phyloP scores from a whole-genome alignment of 805 yeast genomes.

The Torulaspora indica region DNA sequence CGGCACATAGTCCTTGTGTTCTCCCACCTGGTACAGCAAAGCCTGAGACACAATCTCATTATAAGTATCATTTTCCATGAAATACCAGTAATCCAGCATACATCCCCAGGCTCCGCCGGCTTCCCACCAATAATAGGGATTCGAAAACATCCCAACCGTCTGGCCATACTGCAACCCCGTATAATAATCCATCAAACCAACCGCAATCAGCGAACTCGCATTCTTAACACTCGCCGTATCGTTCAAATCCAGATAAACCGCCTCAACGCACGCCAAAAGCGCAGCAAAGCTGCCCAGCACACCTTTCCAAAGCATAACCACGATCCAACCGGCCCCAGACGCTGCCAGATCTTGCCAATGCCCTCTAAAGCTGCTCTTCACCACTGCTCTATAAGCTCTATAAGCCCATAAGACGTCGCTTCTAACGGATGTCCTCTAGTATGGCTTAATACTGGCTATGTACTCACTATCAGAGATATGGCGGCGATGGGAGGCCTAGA shows the following conservation, averaged over 20 bases:
- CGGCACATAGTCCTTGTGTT: conserved; percentile 75
- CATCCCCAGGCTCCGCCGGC: conserved; percentile 96
- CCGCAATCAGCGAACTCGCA: conserved; percentile 57
- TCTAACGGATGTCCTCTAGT: background rate
- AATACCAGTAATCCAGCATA: conserved; percentile 71
- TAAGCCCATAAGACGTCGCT: conserved; percentile 4
- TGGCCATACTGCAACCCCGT: conserved; percentile 66
- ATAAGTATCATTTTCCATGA: conserved; percentile 65
- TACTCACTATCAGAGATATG: conserved; percentile 3
- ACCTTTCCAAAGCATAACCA: conserved; percentile 3
- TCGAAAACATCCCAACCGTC: conserved; percentile 77
- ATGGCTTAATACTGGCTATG: background rate
- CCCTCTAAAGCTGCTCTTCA: background rate
- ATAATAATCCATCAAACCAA: conserved; percentile 80
- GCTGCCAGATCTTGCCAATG: background rate
- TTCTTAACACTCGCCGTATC: conserved; percentile 34
- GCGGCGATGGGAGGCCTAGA: conserved; percentile 34
- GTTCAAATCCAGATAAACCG: conserved; percentile 30
- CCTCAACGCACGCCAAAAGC: conserved; percentile 10
- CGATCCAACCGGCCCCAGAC: background rate
- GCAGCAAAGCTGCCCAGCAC: conserved; percentile 4
- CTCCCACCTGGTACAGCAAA: conserved; percentile 67
- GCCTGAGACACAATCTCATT: conserved; percentile 56
- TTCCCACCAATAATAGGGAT: conserved; percentile 98
- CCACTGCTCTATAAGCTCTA: background rate